A percentile compares a stretch with the other conserved stretches of the same genome.
phyloP scores from a whole-genome alignment of 352 stramenopile genomes.

The Peronospora belbahrii region DNA sequence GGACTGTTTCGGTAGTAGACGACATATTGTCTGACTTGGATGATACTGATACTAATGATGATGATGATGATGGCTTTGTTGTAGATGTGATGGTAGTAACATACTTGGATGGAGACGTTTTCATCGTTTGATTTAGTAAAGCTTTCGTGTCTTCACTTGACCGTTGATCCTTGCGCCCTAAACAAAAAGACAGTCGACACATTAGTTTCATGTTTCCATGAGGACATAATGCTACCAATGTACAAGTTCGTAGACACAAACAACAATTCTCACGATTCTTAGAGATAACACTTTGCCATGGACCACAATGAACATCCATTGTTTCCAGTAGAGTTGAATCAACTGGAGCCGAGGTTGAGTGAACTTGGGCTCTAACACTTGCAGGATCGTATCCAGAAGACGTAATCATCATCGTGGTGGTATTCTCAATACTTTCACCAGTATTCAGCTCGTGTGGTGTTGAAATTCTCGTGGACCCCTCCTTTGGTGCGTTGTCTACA shows the following conservation, averaged over 20 bases:
- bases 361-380: background rate
- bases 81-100: background rate
- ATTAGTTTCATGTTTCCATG: background rate
- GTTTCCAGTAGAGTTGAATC: background rate
- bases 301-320: conserved; percentile 6
- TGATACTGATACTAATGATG: too few species aligned
- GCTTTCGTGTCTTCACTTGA: conserved; percentile 2
- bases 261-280: conserved; percentile 34
- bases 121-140: background rate
- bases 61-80: conserved; percentile 5
- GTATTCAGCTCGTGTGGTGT: background rate
- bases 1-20: too few species aligned
- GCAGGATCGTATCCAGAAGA: background rate
- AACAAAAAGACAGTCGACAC: conserved; percentile 2
- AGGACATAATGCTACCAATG: background rate
- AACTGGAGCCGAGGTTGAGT: background rate
- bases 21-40: too few species aligned
- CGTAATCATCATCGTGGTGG: background rate
- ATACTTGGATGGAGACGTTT: conserved; percentile 1
- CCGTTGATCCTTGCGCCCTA: conserved; percentile 24
- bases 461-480: background rate
- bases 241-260: conserved; percentile 3
- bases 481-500: background rate
- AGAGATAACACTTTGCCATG: conserved; percentile 18
- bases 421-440: background rate